Conservation (phyloP, 495 filamentous ascomycete genomes). For the Penicillium angulare region DNA sequence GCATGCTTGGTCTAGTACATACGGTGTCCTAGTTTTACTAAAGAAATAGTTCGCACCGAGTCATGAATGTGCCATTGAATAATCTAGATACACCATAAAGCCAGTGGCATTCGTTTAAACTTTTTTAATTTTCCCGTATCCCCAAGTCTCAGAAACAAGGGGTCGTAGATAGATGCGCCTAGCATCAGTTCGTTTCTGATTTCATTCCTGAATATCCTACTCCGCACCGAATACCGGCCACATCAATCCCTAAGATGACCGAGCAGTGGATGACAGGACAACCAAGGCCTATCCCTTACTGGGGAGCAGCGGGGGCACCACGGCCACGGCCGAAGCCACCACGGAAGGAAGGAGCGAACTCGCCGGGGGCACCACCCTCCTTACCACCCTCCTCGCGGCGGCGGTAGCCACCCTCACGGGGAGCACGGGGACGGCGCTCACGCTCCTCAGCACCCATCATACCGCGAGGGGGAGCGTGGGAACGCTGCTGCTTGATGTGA, state of each 20-base stretch:
- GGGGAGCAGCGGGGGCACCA: slow-evolving; percentile 60
- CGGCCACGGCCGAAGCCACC: slow-evolving; percentile 92
- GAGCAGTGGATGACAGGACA: slow-evolving; percentile 33
- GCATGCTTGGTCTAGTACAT: too few species aligned
- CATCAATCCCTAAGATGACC: slow-evolving; percentile 39
- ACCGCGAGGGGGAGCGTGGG: slow-evolving; percentile 94
- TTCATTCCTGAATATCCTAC: slow-evolving; percentile 18
- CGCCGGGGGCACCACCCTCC: slow-evolving; percentile 93
- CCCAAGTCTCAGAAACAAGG: slow-evolving; percentile 19
- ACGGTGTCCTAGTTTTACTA: too few species aligned
- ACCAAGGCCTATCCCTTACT: slow-evolving; percentile 44
- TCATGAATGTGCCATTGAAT: slow-evolving; percentile 34
- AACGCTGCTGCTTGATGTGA: slow-evolving; percentile 99
- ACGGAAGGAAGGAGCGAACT: slow-evolving; percentile 95
- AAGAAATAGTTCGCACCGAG: slow-evolving; percentile 20
- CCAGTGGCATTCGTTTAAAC: slow-evolving; percentile 26
- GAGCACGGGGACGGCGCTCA: slow-evolving; percentile 76
- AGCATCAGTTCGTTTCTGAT: slow-evolving; percentile 30
- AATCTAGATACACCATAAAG: slow-evolving; percentile 33
- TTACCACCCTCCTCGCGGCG: slow-evolving; percentile 86
- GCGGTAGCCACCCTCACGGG: slow-evolving; percentile 91
- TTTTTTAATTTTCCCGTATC: slow-evolving; percentile 32
- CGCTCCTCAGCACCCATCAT: slow-evolving; percentile 95
- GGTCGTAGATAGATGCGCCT: slow-evolving; percentile 22
- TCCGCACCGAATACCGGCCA: slow-evolving; percentile 30